phyloP scores from a whole-genome alignment of 2,329 filamentous ascomycete genomes.

The Pseudogymnoascus sp. region DNA sequence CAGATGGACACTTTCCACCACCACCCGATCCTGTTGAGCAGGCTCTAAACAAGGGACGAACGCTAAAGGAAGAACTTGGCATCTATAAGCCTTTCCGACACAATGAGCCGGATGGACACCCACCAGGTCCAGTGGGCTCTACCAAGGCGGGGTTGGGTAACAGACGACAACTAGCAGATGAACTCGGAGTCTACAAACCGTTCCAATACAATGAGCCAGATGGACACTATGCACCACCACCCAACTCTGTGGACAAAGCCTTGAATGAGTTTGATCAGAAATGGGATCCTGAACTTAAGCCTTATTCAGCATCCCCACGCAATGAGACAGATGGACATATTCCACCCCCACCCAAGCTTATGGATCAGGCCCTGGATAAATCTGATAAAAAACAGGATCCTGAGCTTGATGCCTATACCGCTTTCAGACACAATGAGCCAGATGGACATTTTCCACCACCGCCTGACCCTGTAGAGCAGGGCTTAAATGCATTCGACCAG shows the following conservation, averaged over 20 bases:
- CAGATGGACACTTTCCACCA: conserved; percentile 30
- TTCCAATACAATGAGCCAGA: conserved; percentile 31
- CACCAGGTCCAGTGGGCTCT: conserved; percentile 24
- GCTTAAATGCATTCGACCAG: not conserved
- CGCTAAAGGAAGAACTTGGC: conserved; percentile 1
- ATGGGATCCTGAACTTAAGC: not conserved
- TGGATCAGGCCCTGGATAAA: conserved; percentile 20
- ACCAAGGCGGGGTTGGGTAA: conserved; percentile 18
- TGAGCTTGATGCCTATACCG: conserved; percentile 23
- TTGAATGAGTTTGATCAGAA: conserved; percentile 1
- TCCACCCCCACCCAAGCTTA: conserved; percentile 20
- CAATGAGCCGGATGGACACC: conserved; percentile 31
- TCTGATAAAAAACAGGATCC: conserved; percentile 7
- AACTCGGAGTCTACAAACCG: conserved; percentile 29
- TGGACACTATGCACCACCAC: conserved; percentile 26
- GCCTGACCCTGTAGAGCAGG: conserved; percentile 25
- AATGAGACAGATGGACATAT: conserved; percentile 35
- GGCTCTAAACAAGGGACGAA: conserved; percentile 22
- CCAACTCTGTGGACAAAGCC: conserved; percentile 25
- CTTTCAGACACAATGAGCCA: conserved; percentile 26
- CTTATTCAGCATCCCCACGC: conserved; percentile 27
- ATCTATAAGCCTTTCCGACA: conserved; percentile 7
- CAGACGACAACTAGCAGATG: not conserved
- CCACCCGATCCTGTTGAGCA: conserved; percentile 28
- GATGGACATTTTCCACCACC: conserved; percentile 29